phyloP scores from a whole-genome alignment of 768 basidiomycete species.

The Calocera cornea region DNA sequence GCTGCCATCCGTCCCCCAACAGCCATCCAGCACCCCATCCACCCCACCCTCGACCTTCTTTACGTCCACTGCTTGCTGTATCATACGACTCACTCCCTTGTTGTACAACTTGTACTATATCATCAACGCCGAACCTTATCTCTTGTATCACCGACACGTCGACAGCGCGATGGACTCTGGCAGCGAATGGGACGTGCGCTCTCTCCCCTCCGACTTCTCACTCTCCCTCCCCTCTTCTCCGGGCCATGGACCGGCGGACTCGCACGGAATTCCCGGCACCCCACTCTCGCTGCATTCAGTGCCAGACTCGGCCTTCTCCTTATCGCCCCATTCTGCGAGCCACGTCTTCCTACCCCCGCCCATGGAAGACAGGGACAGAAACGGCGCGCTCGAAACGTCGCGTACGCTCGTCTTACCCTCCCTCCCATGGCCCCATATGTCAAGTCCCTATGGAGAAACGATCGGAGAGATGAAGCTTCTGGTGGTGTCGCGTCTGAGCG shows the following conservation, averaged over 20 bases:
- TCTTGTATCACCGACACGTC: background rate
- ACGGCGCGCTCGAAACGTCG: conserved; percentile 1
- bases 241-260: background rate
- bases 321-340: background rate
- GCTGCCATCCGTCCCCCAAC: background rate
- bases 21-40: background rate
- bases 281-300: background rate
- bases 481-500: background rate
- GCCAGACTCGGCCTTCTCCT: background rate
- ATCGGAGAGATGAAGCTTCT: conserved; percentile 1
- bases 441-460: background rate
- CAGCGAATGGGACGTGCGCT: conserved; percentile 3
- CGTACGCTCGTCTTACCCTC: background rate
- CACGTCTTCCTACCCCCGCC: background rate
- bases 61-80: background rate
- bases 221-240: conserved; percentile 1
- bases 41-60: background rate
- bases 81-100: background rate
- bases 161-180: background rate
- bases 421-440: background rate
- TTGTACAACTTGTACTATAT: background rate
- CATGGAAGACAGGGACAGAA: background rate
- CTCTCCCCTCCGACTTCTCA: background rate
- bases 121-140: background rate
- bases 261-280: background rate